Conservation (phyloP, 1,284 basidiomycete genomes). For the Lentinula novae-zelandiae region DNA sequence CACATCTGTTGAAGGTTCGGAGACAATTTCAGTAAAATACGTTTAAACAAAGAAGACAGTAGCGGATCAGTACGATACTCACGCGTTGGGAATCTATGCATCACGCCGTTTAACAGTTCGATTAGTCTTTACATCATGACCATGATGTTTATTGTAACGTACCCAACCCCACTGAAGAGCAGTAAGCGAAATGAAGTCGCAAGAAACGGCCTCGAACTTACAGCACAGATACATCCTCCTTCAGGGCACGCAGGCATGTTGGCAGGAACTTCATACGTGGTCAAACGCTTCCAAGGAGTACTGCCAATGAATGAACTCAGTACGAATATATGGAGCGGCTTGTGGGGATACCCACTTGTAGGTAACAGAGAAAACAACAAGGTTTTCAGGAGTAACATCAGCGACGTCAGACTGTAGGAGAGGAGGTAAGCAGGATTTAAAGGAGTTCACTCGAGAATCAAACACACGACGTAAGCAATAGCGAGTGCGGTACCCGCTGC, state of each 20-base stretch:
- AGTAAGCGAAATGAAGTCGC: not conserved
- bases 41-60: not conserved
- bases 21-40: not conserved
- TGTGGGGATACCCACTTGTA: conserved; percentile 17
- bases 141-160: not conserved
- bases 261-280: conserved; percentile 42
- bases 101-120: too few relatives aligned
- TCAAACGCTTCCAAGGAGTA: conserved; percentile 45
- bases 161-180: conserved; percentile 38
- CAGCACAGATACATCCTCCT: conserved; percentile 46
- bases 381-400: conserved; percentile 24
- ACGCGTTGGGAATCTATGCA: conserved; percentile 5
- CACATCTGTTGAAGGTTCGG: conserved; percentile 26
- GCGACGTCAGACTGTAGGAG: conserved; percentile 31
- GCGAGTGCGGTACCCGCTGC: conserved; percentile 44
- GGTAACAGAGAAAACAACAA: conserved; percentile 29
- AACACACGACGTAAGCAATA: conserved; percentile 36
- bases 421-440: not conserved
- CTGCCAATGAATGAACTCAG: not conserved
- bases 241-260: conserved; percentile 42
- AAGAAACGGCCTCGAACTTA: conserved; percentile 23
- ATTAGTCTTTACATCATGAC: not conserved
- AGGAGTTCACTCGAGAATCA: not conserved
- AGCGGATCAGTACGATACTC: not conserved
- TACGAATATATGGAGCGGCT: not conserved